Conservation (phyloP, 805 yeast species). For the Metschnikowia santaceciliae region DNA sequence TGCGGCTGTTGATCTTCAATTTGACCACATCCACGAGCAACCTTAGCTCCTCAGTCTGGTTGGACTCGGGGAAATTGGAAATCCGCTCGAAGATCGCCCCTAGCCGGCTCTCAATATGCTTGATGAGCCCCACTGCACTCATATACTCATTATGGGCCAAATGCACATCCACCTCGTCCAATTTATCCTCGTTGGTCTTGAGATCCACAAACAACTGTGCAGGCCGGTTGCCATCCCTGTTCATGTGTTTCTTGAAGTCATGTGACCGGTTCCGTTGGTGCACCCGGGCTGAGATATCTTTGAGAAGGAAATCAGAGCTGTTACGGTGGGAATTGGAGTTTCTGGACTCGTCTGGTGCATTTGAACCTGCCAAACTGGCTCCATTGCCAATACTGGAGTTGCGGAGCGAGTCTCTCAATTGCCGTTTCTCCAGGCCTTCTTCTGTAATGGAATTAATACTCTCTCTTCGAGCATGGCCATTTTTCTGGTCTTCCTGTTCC, state of each 20-base stretch:
- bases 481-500: constrained; percentile 10
- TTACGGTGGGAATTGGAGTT: constrained; percentile 21
- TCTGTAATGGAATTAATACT: constrained; percentile 18
- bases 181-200: constrained; percentile 52
- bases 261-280: constrained; percentile 56
- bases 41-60: constrained; percentile 23
- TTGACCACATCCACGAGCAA: constrained; percentile 39
- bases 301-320: constrained; percentile 43
- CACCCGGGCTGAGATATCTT: constrained; percentile 57
- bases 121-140: constrained; percentile 41
- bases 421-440: constrained; percentile 32
- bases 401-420: constrained; percentile 41
- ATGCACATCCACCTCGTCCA: constrained; percentile 67
- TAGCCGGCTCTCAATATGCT: constrained; percentile 34
- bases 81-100: constrained; percentile 26
- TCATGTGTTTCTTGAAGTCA: constrained; percentile 31
- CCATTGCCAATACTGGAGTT: constrained; percentile 36
- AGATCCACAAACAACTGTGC: constrained; percentile 41
- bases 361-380: constrained; percentile 19
- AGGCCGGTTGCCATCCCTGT: constrained; percentile 9
- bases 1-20: constrained; percentile 37
- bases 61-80: constrained; percentile 11
- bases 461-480: constrained; percentile 10
- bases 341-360: constrained; percentile 3
- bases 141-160: constrained; percentile 57